Conservation (phyloP, 139 green algal genomes). For the Tetraselmis striata region DNA sequence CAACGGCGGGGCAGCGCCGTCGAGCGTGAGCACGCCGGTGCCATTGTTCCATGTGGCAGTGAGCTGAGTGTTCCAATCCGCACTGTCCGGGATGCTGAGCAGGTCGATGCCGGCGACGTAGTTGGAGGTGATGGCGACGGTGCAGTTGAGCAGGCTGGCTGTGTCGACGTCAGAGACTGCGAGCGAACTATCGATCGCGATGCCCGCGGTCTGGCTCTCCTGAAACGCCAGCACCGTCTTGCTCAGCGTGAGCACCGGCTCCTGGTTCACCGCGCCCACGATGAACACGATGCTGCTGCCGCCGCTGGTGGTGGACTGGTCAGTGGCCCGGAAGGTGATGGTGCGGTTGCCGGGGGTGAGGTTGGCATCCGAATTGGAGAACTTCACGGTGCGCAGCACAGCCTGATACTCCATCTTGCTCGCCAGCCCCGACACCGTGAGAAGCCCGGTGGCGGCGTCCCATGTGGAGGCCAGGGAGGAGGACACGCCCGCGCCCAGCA, state of each 20-base stretch:
- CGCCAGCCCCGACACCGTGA: background rate
- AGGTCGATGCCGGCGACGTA: slow-evolving; percentile 2
- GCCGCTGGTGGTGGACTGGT: background rate
- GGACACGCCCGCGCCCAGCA: background rate
- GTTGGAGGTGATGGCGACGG: background rate
- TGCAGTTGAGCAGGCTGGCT: background rate
- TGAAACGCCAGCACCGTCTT: background rate
- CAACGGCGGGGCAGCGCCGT: background rate
- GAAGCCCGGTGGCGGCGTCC: background rate
- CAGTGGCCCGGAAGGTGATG: background rate
- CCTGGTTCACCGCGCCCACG: background rate
- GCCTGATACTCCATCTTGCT: background rate
- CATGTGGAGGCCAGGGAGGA: background rate
- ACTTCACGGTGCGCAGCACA: background rate
- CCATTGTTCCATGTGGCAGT: background rate
- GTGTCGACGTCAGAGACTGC: background rate
- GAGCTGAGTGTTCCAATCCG: background rate
- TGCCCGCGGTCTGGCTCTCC: background rate
- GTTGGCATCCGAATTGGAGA: background rate
- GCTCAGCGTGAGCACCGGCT: background rate
- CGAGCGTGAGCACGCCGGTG: background rate
- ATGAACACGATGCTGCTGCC: background rate
- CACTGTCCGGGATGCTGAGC: background rate
- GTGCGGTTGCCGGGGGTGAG: background rate
- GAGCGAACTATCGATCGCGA: background rate